phyloP scores from a whole-genome alignment of 495 filamentous ascomycete genomes.

The Terfezia claveryi region DNA sequence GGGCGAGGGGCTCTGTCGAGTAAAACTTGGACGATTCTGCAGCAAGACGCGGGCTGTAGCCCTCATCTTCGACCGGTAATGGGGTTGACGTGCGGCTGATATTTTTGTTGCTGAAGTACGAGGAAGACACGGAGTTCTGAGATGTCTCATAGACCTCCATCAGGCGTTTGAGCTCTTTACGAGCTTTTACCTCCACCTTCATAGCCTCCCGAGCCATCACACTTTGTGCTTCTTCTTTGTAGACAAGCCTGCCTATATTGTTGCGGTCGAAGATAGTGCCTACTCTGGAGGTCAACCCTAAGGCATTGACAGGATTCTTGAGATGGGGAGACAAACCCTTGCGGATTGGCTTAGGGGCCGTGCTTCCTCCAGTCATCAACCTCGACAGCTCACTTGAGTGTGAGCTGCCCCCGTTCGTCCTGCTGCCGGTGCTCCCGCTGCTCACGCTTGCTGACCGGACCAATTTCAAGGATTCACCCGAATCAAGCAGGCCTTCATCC shows the following conservation, averaged over 20 bases:
- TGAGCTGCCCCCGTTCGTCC: neutral
- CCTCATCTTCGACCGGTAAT: neutral
- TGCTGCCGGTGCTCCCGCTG: neutral
- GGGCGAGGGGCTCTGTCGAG: neutral
- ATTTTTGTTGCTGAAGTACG: neutral
- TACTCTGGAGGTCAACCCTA: neutral
- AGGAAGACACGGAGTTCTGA: neutral
- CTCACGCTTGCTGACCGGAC: too few relatives aligned
- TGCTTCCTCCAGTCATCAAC: neutral
- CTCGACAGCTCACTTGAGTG: neutral
- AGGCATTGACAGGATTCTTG: neutral
- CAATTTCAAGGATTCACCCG: too few relatives aligned
- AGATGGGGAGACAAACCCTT: neutral
- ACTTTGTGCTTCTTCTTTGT: constrained; percentile 7
- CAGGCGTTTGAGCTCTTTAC: neutral
- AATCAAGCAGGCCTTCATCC: too few relatives aligned
- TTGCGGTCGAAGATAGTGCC: constrained; percentile 15
- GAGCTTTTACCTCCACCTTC: constrained; percentile 2
- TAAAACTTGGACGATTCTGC: neutral
- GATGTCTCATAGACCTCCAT: neutral
- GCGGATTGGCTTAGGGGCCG: constrained; percentile 1
- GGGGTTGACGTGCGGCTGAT: neutral
- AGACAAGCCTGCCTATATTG: constrained; percentile 10
- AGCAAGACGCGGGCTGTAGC: neutral
- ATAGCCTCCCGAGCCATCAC: constrained; percentile 3